Percentiles rank a stretch among this genome's conserved stretches.
phyloP scores from a whole-genome alignment of 495 filamentous ascomycete species.

The Aspergillus carlsbadensis region DNA sequence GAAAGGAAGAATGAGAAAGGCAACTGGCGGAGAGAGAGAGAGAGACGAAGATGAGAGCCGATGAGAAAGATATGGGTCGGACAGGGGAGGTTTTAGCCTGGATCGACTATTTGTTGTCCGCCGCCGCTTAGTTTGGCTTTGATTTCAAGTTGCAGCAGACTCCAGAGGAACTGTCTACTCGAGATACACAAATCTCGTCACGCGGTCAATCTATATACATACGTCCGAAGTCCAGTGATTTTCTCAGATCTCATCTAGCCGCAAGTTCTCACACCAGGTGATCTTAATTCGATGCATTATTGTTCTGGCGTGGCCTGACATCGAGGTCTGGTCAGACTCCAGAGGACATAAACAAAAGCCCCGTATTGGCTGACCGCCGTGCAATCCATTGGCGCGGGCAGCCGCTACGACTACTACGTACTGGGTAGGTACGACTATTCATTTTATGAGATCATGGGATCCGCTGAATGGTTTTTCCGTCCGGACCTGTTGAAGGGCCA shows the following conservation, averaged over 20 bases:
- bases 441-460: neutral
- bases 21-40: neutral
- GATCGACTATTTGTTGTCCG: conserved; percentile 24
- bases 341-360: conserved; percentile 26
- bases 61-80: conserved; percentile 22
- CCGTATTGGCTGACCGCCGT: conserved; percentile 20
- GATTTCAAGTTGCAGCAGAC: conserved; percentile 1
- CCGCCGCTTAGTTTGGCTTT: conserved; percentile 6
- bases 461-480: too few relatives aligned
- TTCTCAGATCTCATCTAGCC: neutral
- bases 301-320: conserved; percentile 9
- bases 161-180: neutral
- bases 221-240: neutral
- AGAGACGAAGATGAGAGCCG: conserved; percentile 10
- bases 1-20: conserved; percentile 1
- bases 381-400: conserved; percentile 8
- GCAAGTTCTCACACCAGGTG: neutral
- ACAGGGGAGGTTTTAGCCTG: conserved; percentile 14
- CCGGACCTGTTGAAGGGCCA: conserved; percentile 44
- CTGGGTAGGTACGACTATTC: too few relatives aligned
- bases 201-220: neutral
- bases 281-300: neutral
- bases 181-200: neutral
- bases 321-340: conserved; percentile 1
- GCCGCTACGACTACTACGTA: too few relatives aligned